Conservation (phyloP, 2,329 filamentous ascomycete species). For the Microdochium nivale region DNA sequence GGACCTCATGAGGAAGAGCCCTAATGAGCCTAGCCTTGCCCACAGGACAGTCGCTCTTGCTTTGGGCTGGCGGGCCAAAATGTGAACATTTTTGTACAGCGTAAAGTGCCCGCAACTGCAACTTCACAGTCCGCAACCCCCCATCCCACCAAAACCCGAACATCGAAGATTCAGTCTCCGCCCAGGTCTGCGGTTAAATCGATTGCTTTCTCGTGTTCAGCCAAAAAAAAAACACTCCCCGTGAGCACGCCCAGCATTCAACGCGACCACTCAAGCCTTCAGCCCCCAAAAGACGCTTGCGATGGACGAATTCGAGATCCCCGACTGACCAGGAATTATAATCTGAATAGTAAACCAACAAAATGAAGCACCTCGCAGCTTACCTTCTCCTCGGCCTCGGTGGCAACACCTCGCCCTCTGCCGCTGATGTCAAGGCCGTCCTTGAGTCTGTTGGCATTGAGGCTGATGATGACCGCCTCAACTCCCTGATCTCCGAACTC, state of each 20-base stretch:
- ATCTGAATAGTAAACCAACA: slow-evolving; percentile 36
- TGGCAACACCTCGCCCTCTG: slow-evolving; percentile 85
- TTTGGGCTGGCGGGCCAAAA: background rate
- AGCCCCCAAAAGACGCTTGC: background rate
- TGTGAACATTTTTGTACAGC: slow-evolving; percentile 4
- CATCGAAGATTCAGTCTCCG: slow-evolving; percentile 99
- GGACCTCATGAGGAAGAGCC: background rate
- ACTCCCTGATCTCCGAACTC: slow-evolving; percentile 82
- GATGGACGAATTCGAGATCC: slow-evolving; percentile 1
- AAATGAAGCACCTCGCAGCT: slow-evolving; percentile 99
- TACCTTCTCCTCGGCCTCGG: slow-evolving; percentile 95
- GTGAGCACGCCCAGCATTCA: slow-evolving; percentile 22
- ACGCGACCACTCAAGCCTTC: background rate
- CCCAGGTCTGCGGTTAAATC: slow-evolving; percentile 94
- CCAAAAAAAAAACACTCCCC: slow-evolving; percentile 17
- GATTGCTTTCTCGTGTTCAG: slow-evolving; percentile 95
- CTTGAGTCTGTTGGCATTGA: slow-evolving; percentile 93
- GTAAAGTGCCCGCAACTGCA: slow-evolving; percentile 2
- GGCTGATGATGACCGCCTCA: slow-evolving; percentile 78
- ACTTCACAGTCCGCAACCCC: slow-evolving; percentile 17
- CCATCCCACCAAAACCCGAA: slow-evolving; percentile 42
- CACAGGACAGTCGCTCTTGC: background rate
- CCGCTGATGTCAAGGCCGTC: slow-evolving; percentile 77
- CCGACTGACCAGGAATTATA: slow-evolving; percentile 8
- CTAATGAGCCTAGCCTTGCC: background rate